phyloP scores from a whole-genome alignment of 257 asterid genomes.

The Fraxinus excelsior region DNA sequence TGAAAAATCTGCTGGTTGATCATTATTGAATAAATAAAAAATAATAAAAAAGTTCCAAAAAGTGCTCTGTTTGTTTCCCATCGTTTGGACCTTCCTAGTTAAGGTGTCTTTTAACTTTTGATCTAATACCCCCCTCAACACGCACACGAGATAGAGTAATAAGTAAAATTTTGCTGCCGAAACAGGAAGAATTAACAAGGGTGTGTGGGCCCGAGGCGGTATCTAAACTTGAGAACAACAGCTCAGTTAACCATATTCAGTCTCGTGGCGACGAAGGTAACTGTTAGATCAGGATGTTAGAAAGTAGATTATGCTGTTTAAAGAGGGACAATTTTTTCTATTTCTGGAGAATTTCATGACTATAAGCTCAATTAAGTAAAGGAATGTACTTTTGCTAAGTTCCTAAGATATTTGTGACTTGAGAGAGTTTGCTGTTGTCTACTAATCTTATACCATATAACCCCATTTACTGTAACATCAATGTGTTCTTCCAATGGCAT shows the following conservation, averaged over 20 bases:
- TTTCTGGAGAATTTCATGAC: slow-evolving; percentile 7
- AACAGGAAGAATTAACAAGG: slow-evolving; percentile 71
- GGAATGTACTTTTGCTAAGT: background rate
- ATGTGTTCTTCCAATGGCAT: slow-evolving; percentile 12
- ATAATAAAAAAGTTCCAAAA: background rate
- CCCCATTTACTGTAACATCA: slow-evolving; percentile 21
- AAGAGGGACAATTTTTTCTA: slow-evolving; percentile 9
- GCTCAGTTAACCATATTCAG: slow-evolving; percentile 35
- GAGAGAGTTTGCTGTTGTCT: slow-evolving; percentile 25
- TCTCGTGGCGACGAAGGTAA: slow-evolving; percentile 52
- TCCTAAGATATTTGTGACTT: background rate
- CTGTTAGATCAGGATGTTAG: slow-evolving; percentile 30
- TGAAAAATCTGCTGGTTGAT: background rate
- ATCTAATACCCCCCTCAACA: background rate
- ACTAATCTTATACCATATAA: slow-evolving; percentile 23
- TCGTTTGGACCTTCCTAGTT: background rate
- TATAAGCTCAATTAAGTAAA: slow-evolving; percentile 27
- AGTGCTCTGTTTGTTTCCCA: background rate
- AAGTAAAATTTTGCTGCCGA: slow-evolving; percentile 17
- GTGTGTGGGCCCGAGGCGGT: slow-evolving; percentile 63
- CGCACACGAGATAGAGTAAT: background rate
- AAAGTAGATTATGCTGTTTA: slow-evolving; percentile 27
- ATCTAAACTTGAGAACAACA: slow-evolving; percentile 49
- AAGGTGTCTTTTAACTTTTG: background rate
- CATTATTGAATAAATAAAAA: background rate